Percentiles rank a stretch among this genome's conserved stretches.
Evolutionary conservation across 768 basidiomycete genomes (phyloP).

Genomic region (Strobilomyces echinocephalus): DNA sequence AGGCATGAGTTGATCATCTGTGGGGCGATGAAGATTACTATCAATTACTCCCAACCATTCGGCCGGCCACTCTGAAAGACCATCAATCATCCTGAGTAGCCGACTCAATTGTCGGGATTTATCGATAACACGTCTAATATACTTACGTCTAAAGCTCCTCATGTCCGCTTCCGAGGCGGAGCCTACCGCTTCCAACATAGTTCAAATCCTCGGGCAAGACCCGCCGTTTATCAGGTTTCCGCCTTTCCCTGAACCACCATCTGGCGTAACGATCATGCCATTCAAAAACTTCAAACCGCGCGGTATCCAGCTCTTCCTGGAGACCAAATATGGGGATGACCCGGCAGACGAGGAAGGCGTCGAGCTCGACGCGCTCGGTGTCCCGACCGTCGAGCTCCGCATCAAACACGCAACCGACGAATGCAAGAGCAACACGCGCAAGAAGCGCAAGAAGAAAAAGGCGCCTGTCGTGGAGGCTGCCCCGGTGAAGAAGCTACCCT

Average conservation of each 20-base stretch:
- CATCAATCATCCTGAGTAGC: conserved; percentile 1
- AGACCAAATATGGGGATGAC: conserved; percentile 31
- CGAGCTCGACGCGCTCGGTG: conserved; percentile 63
- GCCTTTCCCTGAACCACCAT: conserved; percentile 44
- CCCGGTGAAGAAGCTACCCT: conserved; percentile 34
- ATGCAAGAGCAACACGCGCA: conserved; percentile 52
- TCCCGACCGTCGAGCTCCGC: conserved; percentile 57
- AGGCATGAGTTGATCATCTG: conserved; percentile 6
- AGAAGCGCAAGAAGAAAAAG: conserved; percentile 44
- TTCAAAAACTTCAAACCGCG: conserved; percentile 54
- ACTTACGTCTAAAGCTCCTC: conserved; percentile 6
- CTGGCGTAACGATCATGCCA: conserved; percentile 45
- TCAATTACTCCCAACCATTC: conserved; percentile 7
- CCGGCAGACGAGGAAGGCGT: conserved; percentile 35
- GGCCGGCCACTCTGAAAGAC: neutral
- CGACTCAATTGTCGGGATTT: conserved; percentile 16
- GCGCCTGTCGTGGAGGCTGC: conserved; percentile 11
- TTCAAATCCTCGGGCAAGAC: conserved; percentile 9
- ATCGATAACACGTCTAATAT: conserved; percentile 8
- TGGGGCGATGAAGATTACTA: conserved; percentile 7
- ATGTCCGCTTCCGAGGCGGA: conserved; percentile 16
- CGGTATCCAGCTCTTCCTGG: conserved; percentile 53
- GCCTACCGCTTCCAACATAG: conserved; percentile 15
- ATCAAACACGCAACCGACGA: conserved; percentile 51
- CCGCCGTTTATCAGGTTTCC: conserved; percentile 35